Percentiles rank a stretch among this genome's conserved stretches.
Conservation (phyloP, 192 early-diverging fungal species). For the Coemansia asiatica region DNA sequence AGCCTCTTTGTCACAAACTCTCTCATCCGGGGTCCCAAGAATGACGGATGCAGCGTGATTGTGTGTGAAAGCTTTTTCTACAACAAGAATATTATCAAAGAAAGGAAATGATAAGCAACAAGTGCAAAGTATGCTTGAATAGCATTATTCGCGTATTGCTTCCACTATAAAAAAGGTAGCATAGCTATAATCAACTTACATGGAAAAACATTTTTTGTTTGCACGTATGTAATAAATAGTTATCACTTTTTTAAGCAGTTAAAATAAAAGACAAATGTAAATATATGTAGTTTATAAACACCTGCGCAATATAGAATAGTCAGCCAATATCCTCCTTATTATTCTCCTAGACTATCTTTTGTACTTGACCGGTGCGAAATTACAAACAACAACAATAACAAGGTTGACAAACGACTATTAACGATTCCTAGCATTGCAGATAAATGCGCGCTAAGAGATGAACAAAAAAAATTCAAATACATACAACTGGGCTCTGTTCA, state of each 20-base stretch:
- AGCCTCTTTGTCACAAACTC: conserved; percentile 75
- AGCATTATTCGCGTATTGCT: not conserved
- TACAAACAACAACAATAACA: not conserved
- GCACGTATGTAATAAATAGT: not conserved
- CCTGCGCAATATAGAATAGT: not conserved
- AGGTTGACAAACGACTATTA: no score
- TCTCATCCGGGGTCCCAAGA: conserved; percentile 81
- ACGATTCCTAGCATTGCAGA: no score
- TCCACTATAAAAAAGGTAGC: not conserved
- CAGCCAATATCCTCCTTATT: not conserved
- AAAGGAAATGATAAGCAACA: not conserved
- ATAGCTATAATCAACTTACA: conserved; percentile 13
- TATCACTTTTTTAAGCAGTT: not conserved
- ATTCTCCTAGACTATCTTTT: no score
- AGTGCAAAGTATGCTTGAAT: not conserved
- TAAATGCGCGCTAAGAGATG: no score
- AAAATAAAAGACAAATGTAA: not conserved
- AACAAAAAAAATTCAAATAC: not conserved
- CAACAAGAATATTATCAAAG: not conserved
- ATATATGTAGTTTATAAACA: not conserved
- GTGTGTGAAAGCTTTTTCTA: conserved; percentile 90
- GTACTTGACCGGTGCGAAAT: not conserved
- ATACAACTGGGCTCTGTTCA: not conserved
- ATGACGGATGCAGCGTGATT: conserved; percentile 91
- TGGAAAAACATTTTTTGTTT: conserved; percentile 48